phyloP scores from a whole-genome alignment of 441 rosid species.

The Manihot esculenta region DNA sequence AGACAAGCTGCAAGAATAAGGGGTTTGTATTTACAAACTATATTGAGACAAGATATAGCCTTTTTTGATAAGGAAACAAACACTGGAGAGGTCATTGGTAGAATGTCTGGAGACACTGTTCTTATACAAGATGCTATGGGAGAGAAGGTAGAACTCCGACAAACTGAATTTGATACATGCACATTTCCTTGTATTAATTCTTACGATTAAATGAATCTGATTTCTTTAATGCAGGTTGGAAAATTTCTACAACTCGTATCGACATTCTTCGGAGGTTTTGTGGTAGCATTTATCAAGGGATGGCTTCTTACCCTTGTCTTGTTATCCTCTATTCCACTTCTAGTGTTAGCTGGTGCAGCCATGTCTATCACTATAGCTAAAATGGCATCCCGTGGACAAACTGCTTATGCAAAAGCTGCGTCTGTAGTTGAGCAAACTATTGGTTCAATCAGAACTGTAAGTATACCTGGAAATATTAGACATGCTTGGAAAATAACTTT shows the following conservation, averaged over 20 bases:
- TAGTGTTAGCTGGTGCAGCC: slow-evolving; percentile 60
- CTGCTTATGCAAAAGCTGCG: slow-evolving; percentile 66
- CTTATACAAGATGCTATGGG: slow-evolving; percentile 96
- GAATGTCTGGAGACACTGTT: slow-evolving; percentile 93
- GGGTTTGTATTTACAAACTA: slow-evolving; percentile 61
- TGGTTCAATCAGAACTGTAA: slow-evolving; percentile 62
- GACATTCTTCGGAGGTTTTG: slow-evolving; percentile 74
- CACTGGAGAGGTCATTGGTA: slow-evolving; percentile 79
- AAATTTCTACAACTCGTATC: slow-evolving; percentile 60
- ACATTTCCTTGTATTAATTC: not conserved
- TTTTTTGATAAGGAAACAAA: slow-evolving; percentile 82
- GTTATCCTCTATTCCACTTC: slow-evolving; percentile 65
- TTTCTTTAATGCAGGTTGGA: slow-evolving; percentile 57
- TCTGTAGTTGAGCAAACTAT: slow-evolving; percentile 73
- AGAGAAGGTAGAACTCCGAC: slow-evolving; percentile 55
- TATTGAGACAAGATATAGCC: slow-evolving; percentile 81
- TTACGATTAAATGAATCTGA: not conserved
- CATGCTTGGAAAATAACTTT: slow-evolving; percentile 24
- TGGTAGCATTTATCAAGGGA: slow-evolving; percentile 62
- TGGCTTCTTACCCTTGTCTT: slow-evolving; percentile 81
- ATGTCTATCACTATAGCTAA: slow-evolving; percentile 45
- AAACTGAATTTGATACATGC: not conserved
- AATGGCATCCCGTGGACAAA: slow-evolving; percentile 65
- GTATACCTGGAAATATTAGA: not conserved
- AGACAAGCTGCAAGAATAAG: slow-evolving; percentile 83